Evolutionary conservation across 306 rosid genomes (phyloP), one percentile per base, ranked within the genome.

Genomic region (Trichosanthes truncata): DNA sequence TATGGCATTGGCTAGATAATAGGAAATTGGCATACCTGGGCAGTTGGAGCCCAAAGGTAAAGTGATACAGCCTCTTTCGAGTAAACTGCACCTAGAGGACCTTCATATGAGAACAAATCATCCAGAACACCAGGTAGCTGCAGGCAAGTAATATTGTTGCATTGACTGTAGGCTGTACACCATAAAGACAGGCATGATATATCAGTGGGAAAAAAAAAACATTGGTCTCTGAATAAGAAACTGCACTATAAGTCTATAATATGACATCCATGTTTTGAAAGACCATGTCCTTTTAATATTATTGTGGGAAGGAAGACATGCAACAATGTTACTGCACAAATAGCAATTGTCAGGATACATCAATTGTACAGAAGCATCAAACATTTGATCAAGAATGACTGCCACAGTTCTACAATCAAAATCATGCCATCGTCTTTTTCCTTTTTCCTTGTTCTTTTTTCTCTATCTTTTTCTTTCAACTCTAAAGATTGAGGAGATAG

Each of bases 111-210:
- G 86, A 91, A 93, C 81, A 95, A 78, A 46, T 95, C 97, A 75
- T 95, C 99, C 87, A 95, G 79, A 61, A 95, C 92, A 79, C 97
- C 97, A 31, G 97, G 91, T 87, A 95, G 85, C 87, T 95, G 99
- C 83, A 93, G 83, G 81, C 97, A 94, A 82, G 99, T 91, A 82
- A 87, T 89, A 61, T 84, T 81, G 74, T 74, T 86, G 88, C 91
- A 95, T 72, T 85, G 86, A 81, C 88, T 91, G 67, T 80, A 86
- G 79, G 91, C 98, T 95, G 91, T n/a, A 72, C 43, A 69, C 81
- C 79, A 85, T 26, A 65, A 82, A 80, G 80, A 71, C 57, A 79
- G 69, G 69, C 69, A 72, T 13, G 52, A 67, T 15, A 25, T n/a
- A 66, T 62, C 66, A 88, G 74, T 75, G 74, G 76, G 76, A 9